Evolutionary conservation across 768 basidiomycete species (phyloP).

Genomic region (Suillus paluster): DNA sequence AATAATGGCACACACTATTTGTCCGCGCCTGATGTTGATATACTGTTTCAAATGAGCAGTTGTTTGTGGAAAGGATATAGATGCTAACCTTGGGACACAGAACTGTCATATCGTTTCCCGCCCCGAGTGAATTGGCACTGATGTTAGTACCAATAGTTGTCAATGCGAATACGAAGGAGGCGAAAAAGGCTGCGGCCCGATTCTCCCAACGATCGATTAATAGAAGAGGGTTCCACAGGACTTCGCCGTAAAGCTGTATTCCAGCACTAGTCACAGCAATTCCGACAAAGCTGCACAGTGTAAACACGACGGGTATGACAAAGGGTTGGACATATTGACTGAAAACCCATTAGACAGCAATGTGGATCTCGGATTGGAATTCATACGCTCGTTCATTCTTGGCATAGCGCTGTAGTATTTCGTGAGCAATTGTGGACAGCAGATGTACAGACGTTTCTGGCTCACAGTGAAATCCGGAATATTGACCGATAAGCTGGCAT

Average conservation of each 20-base stretch:
- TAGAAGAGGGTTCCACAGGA: slow-evolving; percentile 75
- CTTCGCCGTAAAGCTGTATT: slow-evolving; percentile 67
- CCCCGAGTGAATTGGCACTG: slow-evolving; percentile 75
- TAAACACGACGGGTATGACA: slow-evolving; percentile 82
- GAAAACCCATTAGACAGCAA: slow-evolving; percentile 8
- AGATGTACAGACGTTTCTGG: background rate
- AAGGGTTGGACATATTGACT: slow-evolving; percentile 77
- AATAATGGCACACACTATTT: slow-evolving; percentile 31
- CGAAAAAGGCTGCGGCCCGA: slow-evolving; percentile 85
- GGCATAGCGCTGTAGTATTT: slow-evolving; percentile 63
- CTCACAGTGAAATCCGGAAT: slow-evolving; percentile 82
- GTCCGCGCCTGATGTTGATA: slow-evolving; percentile 33
- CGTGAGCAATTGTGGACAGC: slow-evolving; percentile 6
- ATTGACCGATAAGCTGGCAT: slow-evolving; percentile 74
- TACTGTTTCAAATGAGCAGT: slow-evolving; percentile 20
- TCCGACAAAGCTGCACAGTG: slow-evolving; percentile 75
- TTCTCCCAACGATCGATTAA: slow-evolving; percentile 85
- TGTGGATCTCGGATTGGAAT: background rate
- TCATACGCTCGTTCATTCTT: slow-evolving; percentile 66
- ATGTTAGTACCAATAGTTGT: slow-evolving; percentile 76
- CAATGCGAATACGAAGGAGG: slow-evolving; percentile 70
- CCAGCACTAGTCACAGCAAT: slow-evolving; percentile 83
- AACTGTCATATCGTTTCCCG: slow-evolving; percentile 86
- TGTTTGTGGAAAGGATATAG: background rate
- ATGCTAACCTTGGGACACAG: slow-evolving; percentile 56